Percentiles rank a stretch among this genome's conserved stretches.
These are phyloP conservation scores for Golubevia sp. DNA, from an alignment of 1,284 basidiomycete genomes.

Conservation along the genomic window DNA sequence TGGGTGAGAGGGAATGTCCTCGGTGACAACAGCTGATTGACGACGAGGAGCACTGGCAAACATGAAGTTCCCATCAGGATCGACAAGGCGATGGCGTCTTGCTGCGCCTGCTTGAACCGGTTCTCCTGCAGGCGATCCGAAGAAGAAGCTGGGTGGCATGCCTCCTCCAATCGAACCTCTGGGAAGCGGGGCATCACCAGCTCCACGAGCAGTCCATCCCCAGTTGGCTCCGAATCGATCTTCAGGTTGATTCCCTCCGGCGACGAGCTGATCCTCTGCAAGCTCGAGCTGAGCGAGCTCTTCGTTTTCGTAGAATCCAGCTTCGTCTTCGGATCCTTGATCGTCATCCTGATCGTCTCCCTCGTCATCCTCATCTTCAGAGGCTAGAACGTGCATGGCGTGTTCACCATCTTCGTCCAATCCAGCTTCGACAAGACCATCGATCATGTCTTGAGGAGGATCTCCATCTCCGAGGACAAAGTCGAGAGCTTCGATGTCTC, in stretches of 20 bases:
- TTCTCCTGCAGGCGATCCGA: conserved; percentile 23
- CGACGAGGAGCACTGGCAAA: neutral
- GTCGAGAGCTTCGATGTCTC: conserved; percentile 69
- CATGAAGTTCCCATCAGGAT: conserved; percentile 2
- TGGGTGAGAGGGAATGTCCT: conserved; percentile 71
- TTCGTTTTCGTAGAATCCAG: conserved; percentile 34
- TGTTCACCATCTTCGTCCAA: neutral
- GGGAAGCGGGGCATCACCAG: conserved; percentile 8
- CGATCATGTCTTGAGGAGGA: conserved; percentile 26
- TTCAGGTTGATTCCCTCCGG: conserved; percentile 17
- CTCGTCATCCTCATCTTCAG: conserved; percentile 69
- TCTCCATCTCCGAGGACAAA: conserved; percentile 63
- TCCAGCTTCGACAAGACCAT: neutral
- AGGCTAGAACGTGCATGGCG: neutral
- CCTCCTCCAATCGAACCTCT: conserved; percentile 15
- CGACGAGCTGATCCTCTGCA: conserved; percentile 26
- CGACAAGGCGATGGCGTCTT: conserved; percentile 3
- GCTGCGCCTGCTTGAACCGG: conserved; percentile 18
- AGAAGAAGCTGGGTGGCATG: conserved; percentile 40
- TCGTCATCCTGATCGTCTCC: conserved; percentile 53
- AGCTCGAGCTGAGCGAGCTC: conserved; percentile 47
- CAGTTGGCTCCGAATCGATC: conserved; percentile 59
- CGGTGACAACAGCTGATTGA: conserved; percentile 7
- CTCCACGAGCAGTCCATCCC: conserved; percentile 38
- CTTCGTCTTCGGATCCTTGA: conserved; percentile 32